Evolutionary conservation across 2,329 filamentous ascomycete species (phyloP).

Genomic region (Annulohypoxylon truncatum): DNA sequence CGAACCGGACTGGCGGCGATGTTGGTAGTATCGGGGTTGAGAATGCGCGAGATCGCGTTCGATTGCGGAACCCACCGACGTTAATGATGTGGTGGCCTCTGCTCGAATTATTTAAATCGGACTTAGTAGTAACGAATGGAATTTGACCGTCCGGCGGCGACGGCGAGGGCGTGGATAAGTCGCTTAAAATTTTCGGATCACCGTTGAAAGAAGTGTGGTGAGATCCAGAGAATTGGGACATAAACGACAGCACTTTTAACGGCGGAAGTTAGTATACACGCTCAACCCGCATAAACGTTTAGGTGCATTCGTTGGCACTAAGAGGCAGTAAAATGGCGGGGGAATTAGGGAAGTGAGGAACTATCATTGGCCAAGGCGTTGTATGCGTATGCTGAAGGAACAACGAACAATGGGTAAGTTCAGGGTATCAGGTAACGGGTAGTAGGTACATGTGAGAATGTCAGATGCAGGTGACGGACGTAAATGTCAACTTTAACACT

Average conservation of each 20-base stretch:
- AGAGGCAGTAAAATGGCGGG: neutral
- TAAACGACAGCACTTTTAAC: conserved; percentile 82
- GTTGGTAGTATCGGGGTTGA: conserved; percentile 43
- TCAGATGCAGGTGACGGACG: neutral
- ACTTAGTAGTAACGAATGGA: conserved; percentile 30
- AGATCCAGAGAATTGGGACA: conserved; percentile 78
- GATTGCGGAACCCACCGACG: conserved; percentile 36
- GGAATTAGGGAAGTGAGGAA: neutral
- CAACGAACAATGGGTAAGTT: neutral
- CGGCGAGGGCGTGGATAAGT: conserved; percentile 40
- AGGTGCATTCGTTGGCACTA: conserved; percentile 16
- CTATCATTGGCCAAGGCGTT: conserved; percentile 1
- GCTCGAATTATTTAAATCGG: conserved; percentile 26
- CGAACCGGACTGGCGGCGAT: conserved; percentile 44
- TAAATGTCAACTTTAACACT: conserved; percentile 27
- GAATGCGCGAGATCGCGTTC: conserved; percentile 42
- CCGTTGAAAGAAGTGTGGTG: conserved; percentile 52
- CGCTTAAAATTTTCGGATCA: conserved; percentile 50
- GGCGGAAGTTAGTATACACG: conserved; percentile 50
- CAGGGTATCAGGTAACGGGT: neutral
- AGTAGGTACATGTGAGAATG: neutral
- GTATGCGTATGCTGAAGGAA: conserved; percentile 21
- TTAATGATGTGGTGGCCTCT: conserved; percentile 43
- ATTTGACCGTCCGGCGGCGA: conserved; percentile 39
- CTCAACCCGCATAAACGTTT: conserved; percentile 36